Conservation (phyloP, 1,139 yeast species). For the Kazachstania sp. region DNA sequence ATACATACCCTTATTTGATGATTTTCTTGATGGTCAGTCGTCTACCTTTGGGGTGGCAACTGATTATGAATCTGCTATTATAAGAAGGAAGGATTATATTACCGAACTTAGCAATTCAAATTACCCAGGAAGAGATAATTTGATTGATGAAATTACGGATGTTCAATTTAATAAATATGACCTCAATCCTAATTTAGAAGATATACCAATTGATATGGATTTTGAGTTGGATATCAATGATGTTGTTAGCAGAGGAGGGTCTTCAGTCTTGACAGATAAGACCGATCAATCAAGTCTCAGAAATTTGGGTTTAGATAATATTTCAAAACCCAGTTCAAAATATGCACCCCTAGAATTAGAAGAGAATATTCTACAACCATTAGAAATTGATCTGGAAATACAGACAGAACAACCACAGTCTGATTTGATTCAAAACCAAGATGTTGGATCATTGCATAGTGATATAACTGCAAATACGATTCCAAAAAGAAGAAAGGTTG, state of each 20-base stretch:
- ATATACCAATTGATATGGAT: conserved; percentile 21
- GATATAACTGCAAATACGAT: conserved; percentile 5
- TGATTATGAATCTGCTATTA: conserved; percentile 6
- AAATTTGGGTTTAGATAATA: conserved; percentile 2
- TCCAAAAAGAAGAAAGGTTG: conserved; percentile 7
- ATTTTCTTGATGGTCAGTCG: conserved; percentile 6
- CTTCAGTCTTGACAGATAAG: conserved; percentile 9
- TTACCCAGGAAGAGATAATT: not conserved
- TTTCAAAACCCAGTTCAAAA: not conserved
- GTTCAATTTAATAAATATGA: not conserved
- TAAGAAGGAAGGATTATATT: conserved; percentile 24
- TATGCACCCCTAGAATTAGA: conserved; percentile 4
- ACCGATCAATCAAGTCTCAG: conserved; percentile 5
- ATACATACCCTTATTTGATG: conserved; percentile 13
- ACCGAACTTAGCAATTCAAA: conserved; percentile 21
- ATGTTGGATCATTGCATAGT: not conserved
- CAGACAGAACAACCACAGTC: not conserved
- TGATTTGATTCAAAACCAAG: conserved; percentile 5
- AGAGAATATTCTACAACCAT: not conserved
- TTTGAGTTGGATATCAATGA: conserved; percentile 26
- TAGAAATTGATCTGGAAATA: conserved; percentile 12
- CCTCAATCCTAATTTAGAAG: conserved; percentile 7
- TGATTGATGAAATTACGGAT: not conserved
- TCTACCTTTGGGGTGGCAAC: not conserved
- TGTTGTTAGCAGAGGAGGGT: conserved; percentile 21